A percentile compares a stretch with the other conserved stretches of the same genome.
These are phyloP conservation scores for Ramicandelaber brevisporus DNA, from an alignment of 192 early-diverging fungal genomes.

Conservation along the genomic window DNA sequence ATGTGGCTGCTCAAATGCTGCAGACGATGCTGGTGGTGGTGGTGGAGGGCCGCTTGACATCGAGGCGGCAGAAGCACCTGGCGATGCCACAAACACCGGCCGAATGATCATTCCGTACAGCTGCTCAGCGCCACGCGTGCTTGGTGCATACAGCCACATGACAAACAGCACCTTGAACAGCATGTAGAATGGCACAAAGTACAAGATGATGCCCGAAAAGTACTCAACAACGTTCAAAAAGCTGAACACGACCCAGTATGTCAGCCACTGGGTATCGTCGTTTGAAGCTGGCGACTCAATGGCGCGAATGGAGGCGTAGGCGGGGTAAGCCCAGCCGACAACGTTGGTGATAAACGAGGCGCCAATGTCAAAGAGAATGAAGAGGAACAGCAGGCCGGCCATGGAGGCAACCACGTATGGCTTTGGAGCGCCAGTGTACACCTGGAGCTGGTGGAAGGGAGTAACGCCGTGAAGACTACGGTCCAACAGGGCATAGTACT, in stretches of 20 bases:
- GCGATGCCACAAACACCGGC: too few species aligned
- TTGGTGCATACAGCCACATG: slow-evolving; percentile 72
- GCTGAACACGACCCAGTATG: slow-evolving; percentile 82
- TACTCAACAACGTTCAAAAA: slow-evolving; percentile 72
- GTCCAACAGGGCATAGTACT: too few species aligned
- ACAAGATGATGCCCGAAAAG: slow-evolving; percentile 63
- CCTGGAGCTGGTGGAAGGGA: too few species aligned
- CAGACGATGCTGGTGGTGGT: too few species aligned
- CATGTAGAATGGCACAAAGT: slow-evolving; percentile 94
- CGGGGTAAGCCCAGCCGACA: slow-evolving; percentile 79
- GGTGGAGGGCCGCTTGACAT: too few species aligned
- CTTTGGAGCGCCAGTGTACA: too few species aligned
- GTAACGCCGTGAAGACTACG: too few species aligned
- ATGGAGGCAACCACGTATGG: slow-evolving; percentile 25
- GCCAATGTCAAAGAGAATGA: slow-evolving; percentile 81
- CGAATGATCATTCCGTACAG: too few species aligned
- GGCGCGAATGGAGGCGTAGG: slow-evolving; percentile 79
- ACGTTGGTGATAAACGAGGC: slow-evolving; percentile 56
- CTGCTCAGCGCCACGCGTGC: too few species aligned
- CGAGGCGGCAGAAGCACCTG: too few species aligned
- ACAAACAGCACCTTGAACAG: slow-evolving; percentile 73
- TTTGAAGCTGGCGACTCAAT: slow-evolving; percentile 53
- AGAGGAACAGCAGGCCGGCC: slow-evolving; percentile 25
- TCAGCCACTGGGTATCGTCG: slow-evolving; percentile 75
- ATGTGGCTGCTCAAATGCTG: too few species aligned